Conservation (phyloP, 192 early-diverging fungal species). For the Phycomyces nitens region DNA sequence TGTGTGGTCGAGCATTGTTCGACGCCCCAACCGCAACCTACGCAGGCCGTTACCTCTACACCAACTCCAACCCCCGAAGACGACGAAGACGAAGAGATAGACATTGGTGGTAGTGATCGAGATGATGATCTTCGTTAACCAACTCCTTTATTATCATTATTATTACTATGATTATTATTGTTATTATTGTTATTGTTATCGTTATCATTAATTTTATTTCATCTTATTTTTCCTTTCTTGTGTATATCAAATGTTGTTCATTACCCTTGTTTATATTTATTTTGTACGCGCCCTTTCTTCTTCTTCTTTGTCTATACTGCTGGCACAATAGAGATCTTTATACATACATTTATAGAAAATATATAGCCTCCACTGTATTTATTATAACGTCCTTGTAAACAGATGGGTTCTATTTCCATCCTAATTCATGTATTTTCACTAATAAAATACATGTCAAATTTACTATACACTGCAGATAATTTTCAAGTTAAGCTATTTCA, state of each 20-base stretch:
- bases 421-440: too few relatives aligned
- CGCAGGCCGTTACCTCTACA: neutral
- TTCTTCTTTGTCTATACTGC: neutral
- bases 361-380: too few relatives aligned
- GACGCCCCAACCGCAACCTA: neutral
- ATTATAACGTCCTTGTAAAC: too few relatives aligned
- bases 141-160: too few relatives aligned
- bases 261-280: neutral
- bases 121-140: conserved; percentile 49
- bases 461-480: too few relatives aligned
- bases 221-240: neutral
- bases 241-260: neutral
- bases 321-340: too few relatives aligned
- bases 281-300: neutral
- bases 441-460: too few relatives aligned
- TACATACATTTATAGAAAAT: too few relatives aligned
- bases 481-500: too few relatives aligned
- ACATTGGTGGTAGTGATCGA: conserved; percentile 52
- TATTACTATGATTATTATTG: neutral
- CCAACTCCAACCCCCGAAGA: neutral
- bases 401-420: too few relatives aligned
- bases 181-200: too few relatives aligned
- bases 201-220: too few relatives aligned
- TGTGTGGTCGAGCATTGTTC: conserved; percentile 11
- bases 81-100: conserved; percentile 52